Evolutionary conservation across 352 stramenopile species (phyloP).

Genomic region (Blastocystis sp.): DNA sequence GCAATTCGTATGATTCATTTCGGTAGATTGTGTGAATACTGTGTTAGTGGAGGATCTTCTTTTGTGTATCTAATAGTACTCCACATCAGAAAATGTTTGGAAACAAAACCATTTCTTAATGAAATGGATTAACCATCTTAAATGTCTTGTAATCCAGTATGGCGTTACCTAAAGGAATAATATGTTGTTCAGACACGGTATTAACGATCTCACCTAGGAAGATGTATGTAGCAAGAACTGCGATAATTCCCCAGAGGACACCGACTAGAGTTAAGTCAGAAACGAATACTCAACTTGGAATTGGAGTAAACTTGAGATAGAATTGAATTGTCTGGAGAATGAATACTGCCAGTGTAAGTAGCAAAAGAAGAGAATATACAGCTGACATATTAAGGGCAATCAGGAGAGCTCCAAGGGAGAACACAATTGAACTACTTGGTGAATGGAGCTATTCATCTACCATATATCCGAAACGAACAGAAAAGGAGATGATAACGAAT

Average conservation of each 20-base stretch:
- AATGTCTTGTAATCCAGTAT: constrained; percentile 16
- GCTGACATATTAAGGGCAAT: constrained; percentile 21
- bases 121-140: not conserved
- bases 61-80: too few species aligned
- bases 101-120: not conserved
- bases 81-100: not conserved
- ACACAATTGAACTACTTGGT: not conserved
- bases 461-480: not conserved
- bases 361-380: constrained; percentile 19
- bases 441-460: not conserved
- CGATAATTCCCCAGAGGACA: not conserved
- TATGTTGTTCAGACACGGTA: not conserved
- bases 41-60: too few species aligned
- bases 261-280: not conserved
- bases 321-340: not conserved
- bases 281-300: not conserved
- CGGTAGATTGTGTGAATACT: too few species aligned
- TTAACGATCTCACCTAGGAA: constrained; percentile 33
- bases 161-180: constrained; percentile 29
- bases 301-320: not conserved
- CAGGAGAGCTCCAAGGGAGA: not conserved
- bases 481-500: not conserved
- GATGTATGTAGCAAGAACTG: not conserved
- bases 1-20: too few species aligned
- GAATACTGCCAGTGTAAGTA: not conserved